These are phyloP conservation scores for Camelina hispida DNA, from an alignment of 345 rosid genomes.

Conservation along the genomic window DNA sequence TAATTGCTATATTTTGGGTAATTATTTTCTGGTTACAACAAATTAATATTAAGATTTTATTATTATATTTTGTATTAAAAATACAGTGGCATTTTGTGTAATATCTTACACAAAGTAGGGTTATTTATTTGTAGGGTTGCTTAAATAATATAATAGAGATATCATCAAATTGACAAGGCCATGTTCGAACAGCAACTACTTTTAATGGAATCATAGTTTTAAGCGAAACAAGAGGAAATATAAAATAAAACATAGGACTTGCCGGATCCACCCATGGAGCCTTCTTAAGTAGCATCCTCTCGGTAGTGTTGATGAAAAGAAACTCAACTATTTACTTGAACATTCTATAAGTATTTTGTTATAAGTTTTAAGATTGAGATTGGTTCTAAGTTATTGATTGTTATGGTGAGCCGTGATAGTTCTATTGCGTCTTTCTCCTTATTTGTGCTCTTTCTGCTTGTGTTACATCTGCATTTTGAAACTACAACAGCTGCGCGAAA, in stretches of 20 bases:
- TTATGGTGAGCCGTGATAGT: conserved; percentile 36
- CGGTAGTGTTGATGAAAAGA: not conserved
- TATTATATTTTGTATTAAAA: too few species aligned
- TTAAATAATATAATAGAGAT: too few species aligned
- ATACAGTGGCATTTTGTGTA: too few species aligned
- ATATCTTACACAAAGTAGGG: too few species aligned
- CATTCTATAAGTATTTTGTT: not conserved
- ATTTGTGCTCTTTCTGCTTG: conserved; percentile 21
- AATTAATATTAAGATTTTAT: too few species aligned
- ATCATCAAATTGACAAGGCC: conserved; percentile 23
- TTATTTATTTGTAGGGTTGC: too few species aligned
- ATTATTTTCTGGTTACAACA: too few species aligned
- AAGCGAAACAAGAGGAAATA: not conserved
- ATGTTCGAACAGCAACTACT: conserved; percentile 13
- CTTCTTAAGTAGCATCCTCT: conserved; percentile 35
- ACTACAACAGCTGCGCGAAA: conserved; percentile 12
- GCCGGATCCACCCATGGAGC: conserved; percentile 19
- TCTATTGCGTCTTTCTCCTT: conserved; percentile 5
- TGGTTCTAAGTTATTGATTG: not conserved
- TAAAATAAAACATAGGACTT: not conserved
- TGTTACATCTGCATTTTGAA: conserved; percentile 34
- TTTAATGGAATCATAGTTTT: conserved; percentile 17
- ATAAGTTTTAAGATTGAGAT: not conserved
- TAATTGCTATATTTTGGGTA: too few species aligned
- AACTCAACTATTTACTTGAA: not conserved